Evolutionary conservation across 2,329 filamentous ascomycete species (phyloP).

Genomic region (Aspergillus eucalypticola): DNA sequence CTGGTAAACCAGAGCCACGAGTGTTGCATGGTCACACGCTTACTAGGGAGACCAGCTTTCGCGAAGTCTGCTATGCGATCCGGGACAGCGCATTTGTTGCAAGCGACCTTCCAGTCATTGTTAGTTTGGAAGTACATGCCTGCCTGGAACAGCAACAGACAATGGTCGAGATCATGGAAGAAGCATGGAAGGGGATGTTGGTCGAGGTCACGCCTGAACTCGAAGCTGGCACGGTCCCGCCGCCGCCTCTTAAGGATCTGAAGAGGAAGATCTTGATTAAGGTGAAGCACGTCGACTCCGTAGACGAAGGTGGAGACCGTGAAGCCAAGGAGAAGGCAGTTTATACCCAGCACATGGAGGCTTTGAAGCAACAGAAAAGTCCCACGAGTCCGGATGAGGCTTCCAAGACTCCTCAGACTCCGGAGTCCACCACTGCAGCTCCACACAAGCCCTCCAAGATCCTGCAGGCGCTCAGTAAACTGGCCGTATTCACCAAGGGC

Average conservation of each 20-base stretch:
- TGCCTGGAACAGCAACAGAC: constrained; percentile 78
- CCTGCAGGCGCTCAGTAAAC: constrained; percentile 67
- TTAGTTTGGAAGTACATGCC: constrained; percentile 90
- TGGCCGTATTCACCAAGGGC: constrained; percentile 85
- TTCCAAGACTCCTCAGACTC: neutral
- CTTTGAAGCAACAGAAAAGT: constrained; percentile 6
- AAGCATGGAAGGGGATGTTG: constrained; percentile 77
- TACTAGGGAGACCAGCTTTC: constrained; percentile 82
- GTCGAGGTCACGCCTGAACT: constrained; percentile 64
- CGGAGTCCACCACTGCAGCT: constrained; percentile 26
- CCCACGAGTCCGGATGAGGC: neutral
- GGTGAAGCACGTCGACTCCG: constrained; percentile 66
- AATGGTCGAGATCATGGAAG: constrained; percentile 92
- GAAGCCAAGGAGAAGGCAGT: constrained; percentile 8
- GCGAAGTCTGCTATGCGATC: constrained; percentile 80
- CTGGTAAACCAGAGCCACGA: constrained; percentile 64
- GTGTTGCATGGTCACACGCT: constrained; percentile 86
- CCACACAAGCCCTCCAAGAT: constrained; percentile 62
- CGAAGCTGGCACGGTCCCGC: constrained; percentile 56
- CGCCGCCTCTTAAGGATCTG: constrained; percentile 72
- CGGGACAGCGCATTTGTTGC: constrained; percentile 73
- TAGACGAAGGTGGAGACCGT: constrained; percentile 28
- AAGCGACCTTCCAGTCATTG: constrained; percentile 78
- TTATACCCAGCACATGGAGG: constrained; percentile 3
- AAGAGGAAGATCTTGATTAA: constrained; percentile 80